These are phyloP conservation scores for Mycena kentingensis DNA, from an alignment of 768 basidiomycete genomes.

Conservation along the genomic window DNA sequence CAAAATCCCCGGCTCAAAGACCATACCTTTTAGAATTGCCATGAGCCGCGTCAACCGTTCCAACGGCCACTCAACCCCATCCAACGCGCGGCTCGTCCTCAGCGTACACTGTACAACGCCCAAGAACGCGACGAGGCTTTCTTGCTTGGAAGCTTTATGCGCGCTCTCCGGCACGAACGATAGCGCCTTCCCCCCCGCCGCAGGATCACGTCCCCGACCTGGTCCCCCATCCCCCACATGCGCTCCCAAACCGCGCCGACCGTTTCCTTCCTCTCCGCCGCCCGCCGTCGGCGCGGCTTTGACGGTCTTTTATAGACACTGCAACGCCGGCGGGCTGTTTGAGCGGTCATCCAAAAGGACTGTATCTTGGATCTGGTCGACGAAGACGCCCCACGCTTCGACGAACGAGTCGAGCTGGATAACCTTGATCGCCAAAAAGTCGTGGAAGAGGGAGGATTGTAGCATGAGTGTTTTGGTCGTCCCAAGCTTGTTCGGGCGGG, in stretches of 20 bases:
- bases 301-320: conserved; percentile 79
- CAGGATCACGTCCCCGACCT: conserved; percentile 59
- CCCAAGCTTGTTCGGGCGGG: conserved; percentile 58
- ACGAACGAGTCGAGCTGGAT: conserved; percentile 70
- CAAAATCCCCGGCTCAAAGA: not conserved
- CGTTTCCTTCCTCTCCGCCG: conserved; percentile 44
- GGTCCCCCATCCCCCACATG: conserved; percentile 71
- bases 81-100: conserved; percentile 46
- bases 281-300: conserved; percentile 52
- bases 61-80: conserved; percentile 65
- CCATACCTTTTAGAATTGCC: conserved; percentile 71
- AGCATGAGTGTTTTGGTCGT: conserved; percentile 84
- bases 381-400: conserved; percentile 73
- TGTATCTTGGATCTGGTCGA: conserved; percentile 68
- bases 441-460: conserved; percentile 78
- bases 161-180: conserved; percentile 23
- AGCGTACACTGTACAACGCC: conserved; percentile 68
- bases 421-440: conserved; percentile 75
- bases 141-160: conserved; percentile 69
- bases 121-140: conserved; percentile 80
- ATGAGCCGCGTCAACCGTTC: conserved; percentile 68
- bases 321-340: conserved; percentile 82
- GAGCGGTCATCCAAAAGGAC: conserved; percentile 67
- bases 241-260: conserved; percentile 52
- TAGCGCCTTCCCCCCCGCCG: conserved; percentile 29